These are phyloP conservation scores for Pythium sukuiense DNA, from an alignment of 352 stramenopile genomes.

Conservation along the genomic window DNA sequence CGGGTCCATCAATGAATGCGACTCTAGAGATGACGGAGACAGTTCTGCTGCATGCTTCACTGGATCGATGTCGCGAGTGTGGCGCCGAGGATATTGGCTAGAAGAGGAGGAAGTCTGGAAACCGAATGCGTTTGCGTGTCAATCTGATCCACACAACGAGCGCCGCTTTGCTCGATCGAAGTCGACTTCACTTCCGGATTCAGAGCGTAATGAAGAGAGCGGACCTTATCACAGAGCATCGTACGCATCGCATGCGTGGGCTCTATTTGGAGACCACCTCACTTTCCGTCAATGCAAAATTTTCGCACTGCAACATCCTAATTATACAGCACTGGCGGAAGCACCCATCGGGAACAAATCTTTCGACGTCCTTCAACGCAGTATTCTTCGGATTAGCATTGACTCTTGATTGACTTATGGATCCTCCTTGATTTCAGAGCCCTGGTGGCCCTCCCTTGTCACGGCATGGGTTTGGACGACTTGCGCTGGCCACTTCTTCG, in stretches of 20 bases:
- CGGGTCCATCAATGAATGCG: constrained; percentile 30
- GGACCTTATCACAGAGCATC: background rate
- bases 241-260: background rate
- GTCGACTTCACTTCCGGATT: background rate
- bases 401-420: background rate
- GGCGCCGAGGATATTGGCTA: background rate
- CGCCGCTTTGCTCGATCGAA: background rate
- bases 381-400: background rate
- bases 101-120: background rate
- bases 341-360: background rate
- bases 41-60: background rate
- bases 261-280: background rate
- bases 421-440: background rate
- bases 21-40: constrained; percentile 1
- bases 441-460: background rate
- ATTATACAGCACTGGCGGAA: background rate
- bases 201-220: background rate
- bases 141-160: background rate
- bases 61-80: background rate
- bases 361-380: background rate
- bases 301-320: background rate
- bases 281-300: background rate
- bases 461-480: background rate
- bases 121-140: background rate
- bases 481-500: background rate